These are phyloP conservation scores for Curvularia lunata DNA, from an alignment of 2,329 filamentous ascomycete genomes.

Conservation along the genomic window DNA sequence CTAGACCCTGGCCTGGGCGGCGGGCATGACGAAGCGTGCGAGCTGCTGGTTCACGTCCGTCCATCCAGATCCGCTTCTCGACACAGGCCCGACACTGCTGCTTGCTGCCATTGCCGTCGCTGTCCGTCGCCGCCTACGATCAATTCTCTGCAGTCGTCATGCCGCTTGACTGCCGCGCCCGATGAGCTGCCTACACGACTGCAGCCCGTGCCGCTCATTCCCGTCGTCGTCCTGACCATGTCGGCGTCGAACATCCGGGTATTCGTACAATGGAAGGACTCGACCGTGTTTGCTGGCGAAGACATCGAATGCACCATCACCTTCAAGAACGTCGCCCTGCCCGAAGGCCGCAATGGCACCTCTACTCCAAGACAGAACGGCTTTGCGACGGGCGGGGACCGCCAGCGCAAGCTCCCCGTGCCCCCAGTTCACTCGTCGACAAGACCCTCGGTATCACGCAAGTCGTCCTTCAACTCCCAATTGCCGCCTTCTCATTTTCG, in stretches of 20 bases:
- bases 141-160: slow-evolving; percentile 32
- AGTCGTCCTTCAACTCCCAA: slow-evolving; percentile 46
- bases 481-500: slow-evolving; percentile 45
- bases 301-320: slow-evolving; percentile 95
- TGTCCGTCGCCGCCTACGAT: slow-evolving; percentile 2
- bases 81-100: slow-evolving; percentile 5
- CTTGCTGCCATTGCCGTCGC: slow-evolving; percentile 11
- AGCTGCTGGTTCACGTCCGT: slow-evolving; percentile 1
- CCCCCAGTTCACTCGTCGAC: slow-evolving; percentile 47
- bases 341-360: slow-evolving; percentile 48
- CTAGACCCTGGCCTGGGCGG: slow-evolving; percentile 6
- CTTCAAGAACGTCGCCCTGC: slow-evolving; percentile 80
- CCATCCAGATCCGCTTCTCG: slow-evolving; percentile 5
- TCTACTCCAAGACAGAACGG: slow-evolving; percentile 46
- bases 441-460: slow-evolving; percentile 44
- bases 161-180: slow-evolving; percentile 33
- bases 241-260: slow-evolving; percentile 77
- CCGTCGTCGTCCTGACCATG: slow-evolving; percentile 38
- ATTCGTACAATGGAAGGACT: slow-evolving; percentile 92
- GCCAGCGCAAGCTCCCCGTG: slow-evolving; percentile 50
- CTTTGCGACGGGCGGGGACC: slow-evolving; percentile 43
- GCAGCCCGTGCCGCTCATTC: slow-evolving; percentile 36
- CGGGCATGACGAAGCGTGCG: slow-evolving; percentile 15
- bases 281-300: slow-evolving; percentile 95
- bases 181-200: slow-evolving; percentile 40